A percentile compares a stretch with the other conserved stretches of the same genome.
These are phyloP conservation scores for Leccinum ochraceum DNA, from an alignment of 768 basidiomycete species.

Conservation along the genomic window DNA sequence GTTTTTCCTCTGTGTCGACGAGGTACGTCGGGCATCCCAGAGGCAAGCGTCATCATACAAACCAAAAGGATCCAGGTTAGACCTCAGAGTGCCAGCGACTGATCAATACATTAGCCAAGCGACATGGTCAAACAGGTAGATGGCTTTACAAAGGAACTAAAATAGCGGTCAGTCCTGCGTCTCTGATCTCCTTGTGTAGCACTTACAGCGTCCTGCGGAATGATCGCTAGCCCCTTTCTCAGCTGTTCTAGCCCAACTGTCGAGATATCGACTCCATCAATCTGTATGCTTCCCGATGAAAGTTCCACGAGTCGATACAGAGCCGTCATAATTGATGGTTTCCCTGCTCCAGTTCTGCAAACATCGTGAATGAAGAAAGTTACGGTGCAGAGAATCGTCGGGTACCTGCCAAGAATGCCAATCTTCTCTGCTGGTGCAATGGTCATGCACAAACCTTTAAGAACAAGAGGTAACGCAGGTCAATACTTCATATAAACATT, in stretches of 20 bases:
- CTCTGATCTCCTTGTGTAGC: not conserved
- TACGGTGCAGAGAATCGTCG: constrained; percentile 6
- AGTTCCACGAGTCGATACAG: constrained; percentile 86
- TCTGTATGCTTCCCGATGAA: constrained; percentile 68
- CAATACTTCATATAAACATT: constrained; percentile 81
- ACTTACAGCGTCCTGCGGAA: constrained; percentile 68
- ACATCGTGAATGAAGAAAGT: not conserved
- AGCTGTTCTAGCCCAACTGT: constrained; percentile 76
- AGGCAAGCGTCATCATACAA: constrained; percentile 75
- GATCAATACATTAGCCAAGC: constrained; percentile 9
- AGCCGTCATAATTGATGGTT: constrained; percentile 88
- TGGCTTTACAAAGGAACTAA: constrained; percentile 41
- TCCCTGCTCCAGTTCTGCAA: constrained; percentile 78
- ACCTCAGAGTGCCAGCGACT: constrained; percentile 81
- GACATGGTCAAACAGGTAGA: not conserved
- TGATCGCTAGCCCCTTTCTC: constrained; percentile 68
- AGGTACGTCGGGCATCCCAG: constrained; percentile 87
- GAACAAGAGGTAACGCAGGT: constrained; percentile 80
- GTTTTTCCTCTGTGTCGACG: constrained; percentile 48
- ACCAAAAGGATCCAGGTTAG: constrained; percentile 90
- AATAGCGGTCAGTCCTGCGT: not conserved
- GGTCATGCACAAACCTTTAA: constrained; percentile 77
- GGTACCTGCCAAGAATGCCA: constrained; percentile 76
- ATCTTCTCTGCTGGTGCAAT: constrained; percentile 84
- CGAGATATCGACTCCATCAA: constrained; percentile 89